A percentile compares a stretch with the other conserved stretches of the same genome.
Evolutionary conservation across 768 basidiomycete species (phyloP).

Genomic region (Rhizopogon rudus): DNA sequence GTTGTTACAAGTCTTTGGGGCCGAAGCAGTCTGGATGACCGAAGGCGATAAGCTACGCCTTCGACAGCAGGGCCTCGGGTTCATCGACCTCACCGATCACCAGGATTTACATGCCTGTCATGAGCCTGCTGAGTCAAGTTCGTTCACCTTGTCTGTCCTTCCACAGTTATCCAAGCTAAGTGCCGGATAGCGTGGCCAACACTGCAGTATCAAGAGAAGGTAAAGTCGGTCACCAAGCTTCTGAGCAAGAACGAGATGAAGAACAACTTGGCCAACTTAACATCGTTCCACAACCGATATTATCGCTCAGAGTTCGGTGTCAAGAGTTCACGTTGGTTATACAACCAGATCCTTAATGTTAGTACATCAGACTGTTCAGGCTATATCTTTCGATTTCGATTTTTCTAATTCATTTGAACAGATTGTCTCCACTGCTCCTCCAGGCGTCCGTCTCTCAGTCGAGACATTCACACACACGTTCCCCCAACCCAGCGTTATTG

Average conservation of each 20-base stretch:
- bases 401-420: background rate
- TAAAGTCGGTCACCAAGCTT: conserved; percentile 2
- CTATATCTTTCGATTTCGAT: background rate
- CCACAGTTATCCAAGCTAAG: conserved; percentile 28
- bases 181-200: conserved; percentile 23
- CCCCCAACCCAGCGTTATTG: conserved; percentile 17
- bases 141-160: background rate
- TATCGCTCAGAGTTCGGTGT: conserved; percentile 35
- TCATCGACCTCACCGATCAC: conserved; percentile 11
- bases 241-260: conserved; percentile 26
- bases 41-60: conserved; percentile 13
- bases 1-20: conserved; percentile 9
- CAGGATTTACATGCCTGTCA: background rate
- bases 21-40: conserved; percentile 13
- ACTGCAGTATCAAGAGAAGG: conserved; percentile 9
- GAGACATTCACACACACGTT: conserved; percentile 17
- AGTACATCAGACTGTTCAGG: background rate
- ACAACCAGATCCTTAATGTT: conserved; percentile 16
- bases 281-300: conserved; percentile 39
- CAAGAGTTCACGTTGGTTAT: conserved; percentile 34
- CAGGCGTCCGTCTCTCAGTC: conserved; percentile 12
- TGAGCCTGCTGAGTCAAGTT: background rate
- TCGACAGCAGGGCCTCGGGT: conserved; percentile 6
- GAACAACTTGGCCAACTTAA: conserved; percentile 29
- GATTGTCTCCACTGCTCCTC: conserved; percentile 12